Conservation (phyloP, 306 rosid species). For the Glycine latifolia region DNA sequence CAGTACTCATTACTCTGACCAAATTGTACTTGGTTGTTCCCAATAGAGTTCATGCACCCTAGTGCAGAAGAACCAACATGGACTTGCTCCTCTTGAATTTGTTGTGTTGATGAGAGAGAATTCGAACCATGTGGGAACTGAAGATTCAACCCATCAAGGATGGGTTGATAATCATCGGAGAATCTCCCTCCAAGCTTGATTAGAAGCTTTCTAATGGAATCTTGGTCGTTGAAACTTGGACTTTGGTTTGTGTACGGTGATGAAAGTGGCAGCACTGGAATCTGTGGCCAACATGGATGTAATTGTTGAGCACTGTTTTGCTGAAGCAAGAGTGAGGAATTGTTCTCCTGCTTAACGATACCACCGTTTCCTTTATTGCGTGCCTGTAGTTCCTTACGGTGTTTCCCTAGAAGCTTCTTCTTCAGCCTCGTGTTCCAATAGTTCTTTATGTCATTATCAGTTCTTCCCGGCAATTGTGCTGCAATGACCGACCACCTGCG, state of each 20-base stretch:
- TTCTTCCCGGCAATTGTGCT: slow-evolving; percentile 90
- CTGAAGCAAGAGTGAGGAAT: slow-evolving; percentile 38
- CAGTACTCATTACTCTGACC: slow-evolving; percentile 16
- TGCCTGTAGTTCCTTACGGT: slow-evolving; percentile 64
- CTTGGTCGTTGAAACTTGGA: slow-evolving; percentile 62
- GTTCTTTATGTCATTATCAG: slow-evolving; percentile 92
- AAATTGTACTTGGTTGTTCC: slow-evolving; percentile 30
- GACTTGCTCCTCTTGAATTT: slow-evolving; percentile 36
- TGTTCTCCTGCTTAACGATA: slow-evolving; percentile 51
- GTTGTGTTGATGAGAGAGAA: no score
- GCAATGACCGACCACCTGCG: slow-evolving; percentile 92
- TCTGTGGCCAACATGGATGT: slow-evolving; percentile 67
- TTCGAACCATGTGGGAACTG: slow-evolving; percentile 34
- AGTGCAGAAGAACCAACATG: slow-evolving; percentile 39
- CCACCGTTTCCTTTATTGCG: slow-evolving; percentile 46
- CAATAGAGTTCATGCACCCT: slow-evolving; percentile 11
- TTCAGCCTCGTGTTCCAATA: slow-evolving; percentile 95
- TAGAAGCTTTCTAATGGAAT: slow-evolving; percentile 62
- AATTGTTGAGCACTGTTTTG: slow-evolving; percentile 45
- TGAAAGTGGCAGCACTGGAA: slow-evolving; percentile 48
- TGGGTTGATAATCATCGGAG: slow-evolving; percentile 51
- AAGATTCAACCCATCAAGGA: slow-evolving; percentile 42
- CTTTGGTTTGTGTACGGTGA: slow-evolving; percentile 46
- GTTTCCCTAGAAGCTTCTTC: slow-evolving; percentile 86
- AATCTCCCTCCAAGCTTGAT: slow-evolving; percentile 77